Evolutionary conservation across 1,284 basidiomycete species (phyloP).

Genomic region (Athelia psychrophila): DNA sequence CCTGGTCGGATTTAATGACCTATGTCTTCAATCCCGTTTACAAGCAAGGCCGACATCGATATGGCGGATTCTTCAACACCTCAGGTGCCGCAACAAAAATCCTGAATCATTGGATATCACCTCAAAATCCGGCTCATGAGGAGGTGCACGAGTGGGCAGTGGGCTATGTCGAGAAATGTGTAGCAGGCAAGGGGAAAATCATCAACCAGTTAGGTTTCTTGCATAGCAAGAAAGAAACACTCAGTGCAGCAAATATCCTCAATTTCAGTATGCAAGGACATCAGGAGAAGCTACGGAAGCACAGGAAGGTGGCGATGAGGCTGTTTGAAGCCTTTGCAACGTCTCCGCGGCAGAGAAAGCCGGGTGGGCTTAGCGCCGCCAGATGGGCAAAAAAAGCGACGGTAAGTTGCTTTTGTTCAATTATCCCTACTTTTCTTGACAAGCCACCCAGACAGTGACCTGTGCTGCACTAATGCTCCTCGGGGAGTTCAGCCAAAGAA

Average conservation of each 20-base stretch:
- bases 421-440: neutral
- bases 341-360: neutral
- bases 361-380: neutral
- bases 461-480: conserved; percentile 16
- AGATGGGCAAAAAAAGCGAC: neutral
- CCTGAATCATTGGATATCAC: conserved; percentile 16
- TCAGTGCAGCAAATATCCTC: neutral
- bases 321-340: conserved; percentile 3
- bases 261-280: neutral
- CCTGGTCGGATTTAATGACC: conserved; percentile 13
- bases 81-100: too few relatives aligned
- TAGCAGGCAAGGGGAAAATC: conserved; percentile 3
- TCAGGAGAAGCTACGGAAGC: neutral
- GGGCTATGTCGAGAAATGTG: conserved; percentile 2
- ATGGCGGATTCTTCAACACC: conserved; percentile 14
- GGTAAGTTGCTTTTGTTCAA: neutral
- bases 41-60: conserved; percentile 9
- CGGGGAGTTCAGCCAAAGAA: conserved; percentile 26
- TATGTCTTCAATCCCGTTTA: conserved; percentile 20
- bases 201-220: conserved; percentile 1
- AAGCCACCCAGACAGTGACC: conserved; percentile 7
- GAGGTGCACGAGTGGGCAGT: conserved; percentile 11
- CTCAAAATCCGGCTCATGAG: conserved; percentile 1
- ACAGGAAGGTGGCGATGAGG: neutral
- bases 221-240: neutral